Base-by-base conservation (phyloP, 1,139 yeast species). In the Petasospora fabianii region DNA sequence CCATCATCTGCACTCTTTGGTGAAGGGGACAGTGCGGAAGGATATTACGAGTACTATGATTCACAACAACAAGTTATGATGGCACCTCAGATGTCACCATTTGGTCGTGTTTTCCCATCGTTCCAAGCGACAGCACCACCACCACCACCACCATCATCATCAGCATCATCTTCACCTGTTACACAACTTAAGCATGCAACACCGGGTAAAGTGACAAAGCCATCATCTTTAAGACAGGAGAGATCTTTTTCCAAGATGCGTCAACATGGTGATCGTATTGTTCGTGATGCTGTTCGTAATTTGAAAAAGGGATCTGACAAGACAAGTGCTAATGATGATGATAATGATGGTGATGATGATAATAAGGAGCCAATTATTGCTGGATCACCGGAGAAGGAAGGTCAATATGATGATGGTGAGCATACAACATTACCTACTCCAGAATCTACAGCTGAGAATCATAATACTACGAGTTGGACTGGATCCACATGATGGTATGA, bases 91-190 rank as follows among this genome's bases (percentile, higher is more conserved):
- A n/a, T n/a, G n/a, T 56, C 59, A 16, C 59, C 61, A 22, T 53
- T 55, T 36, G 54, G 55, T 5, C 50, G 55, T 29, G 60, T 56
- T 5, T 60, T 60, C 47, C 64, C 65, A 12, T 49, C 62, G 2
- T 55, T 54, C 37, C 60, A 59, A 38, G 64, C 64, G 1, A 47
- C 60, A 15, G 59, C 60, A 21, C 60, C 63, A 16, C 60, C 43
- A 14, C 15, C n/a, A n/a, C n/a, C n/a, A 27, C 4, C 15, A 14
- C 13, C 22, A 33, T 12, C 28, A 9, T 8, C 35, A 24, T 9
- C 29, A 12, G 11, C 27, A 19, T 7, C 21, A 9, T 19, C 29
- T 4, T 14, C 36, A 6, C 18, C 15, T 5, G 28, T 14, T 6
- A 26, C 22, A 11, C 35, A 33, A n/a, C 14, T 24, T 12, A 19